These are phyloP conservation scores for Scheffersomyces ergatensis DNA, from an alignment of 805 yeast genomes.

Conservation along the genomic window DNA sequence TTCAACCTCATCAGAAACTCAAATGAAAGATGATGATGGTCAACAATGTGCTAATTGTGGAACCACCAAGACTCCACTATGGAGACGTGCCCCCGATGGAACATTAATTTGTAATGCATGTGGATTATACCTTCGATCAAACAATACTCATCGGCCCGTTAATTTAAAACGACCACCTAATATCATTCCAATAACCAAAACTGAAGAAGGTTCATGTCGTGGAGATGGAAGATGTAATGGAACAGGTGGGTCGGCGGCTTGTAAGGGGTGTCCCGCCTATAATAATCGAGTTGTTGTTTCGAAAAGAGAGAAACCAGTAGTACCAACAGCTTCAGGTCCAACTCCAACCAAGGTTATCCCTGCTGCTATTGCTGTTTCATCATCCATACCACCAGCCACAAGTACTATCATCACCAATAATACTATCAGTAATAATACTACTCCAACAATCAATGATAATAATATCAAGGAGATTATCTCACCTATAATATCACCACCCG, in stretches of 20 bases:
- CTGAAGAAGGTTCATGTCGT: conserved; percentile 58
- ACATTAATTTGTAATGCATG: conserved; percentile 59
- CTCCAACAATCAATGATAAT: no score
- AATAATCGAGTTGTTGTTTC: conserved; percentile 60
- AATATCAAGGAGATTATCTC: neutral
- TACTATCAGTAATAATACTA: neutral
- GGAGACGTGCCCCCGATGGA: conserved; percentile 60
- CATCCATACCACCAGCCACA: no score
- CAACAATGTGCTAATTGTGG: conserved; percentile 56
- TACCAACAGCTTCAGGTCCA: no score
- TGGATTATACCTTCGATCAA: conserved; percentile 56
- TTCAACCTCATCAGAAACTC: neutral
- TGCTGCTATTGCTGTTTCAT: no score
- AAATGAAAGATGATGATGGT: conserved; percentile 20
- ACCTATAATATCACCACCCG: neutral
- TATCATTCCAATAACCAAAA: conserved; percentile 39
- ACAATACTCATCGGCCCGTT: conserved; percentile 64
- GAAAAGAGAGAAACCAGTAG: conserved; percentile 7
- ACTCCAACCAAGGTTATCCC: no score
- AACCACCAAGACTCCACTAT: conserved; percentile 54
- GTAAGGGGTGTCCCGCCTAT: conserved; percentile 80
- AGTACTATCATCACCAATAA: no score
- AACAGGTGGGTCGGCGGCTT: conserved; percentile 78
- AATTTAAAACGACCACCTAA: conserved; percentile 59
- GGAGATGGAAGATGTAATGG: conserved; percentile 85